Percentiles rank a stretch among this genome's conserved stretches.
phyloP scores from a whole-genome alignment of 768 basidiomycete genomes.

The Pleurotus giganteus region DNA sequence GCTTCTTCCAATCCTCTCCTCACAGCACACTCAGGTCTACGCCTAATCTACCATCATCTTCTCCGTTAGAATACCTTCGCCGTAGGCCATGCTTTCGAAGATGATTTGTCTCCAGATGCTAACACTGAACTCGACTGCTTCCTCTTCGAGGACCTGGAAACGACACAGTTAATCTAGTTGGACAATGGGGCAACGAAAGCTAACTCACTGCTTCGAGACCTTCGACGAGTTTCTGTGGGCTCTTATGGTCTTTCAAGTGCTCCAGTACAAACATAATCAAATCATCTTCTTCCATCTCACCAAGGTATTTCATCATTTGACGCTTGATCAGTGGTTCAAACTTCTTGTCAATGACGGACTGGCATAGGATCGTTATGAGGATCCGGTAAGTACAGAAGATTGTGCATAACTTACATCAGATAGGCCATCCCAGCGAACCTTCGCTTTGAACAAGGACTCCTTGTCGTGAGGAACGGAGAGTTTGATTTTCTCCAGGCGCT shows the following conservation, averaged over 20 bases:
- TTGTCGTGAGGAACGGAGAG: conserved; percentile 73
- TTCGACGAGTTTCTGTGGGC: conserved; percentile 81
- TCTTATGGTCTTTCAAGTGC: conserved; percentile 88
- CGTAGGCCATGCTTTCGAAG: conserved; percentile 93
- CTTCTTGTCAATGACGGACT: conserved; percentile 84
- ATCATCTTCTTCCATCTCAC: conserved; percentile 92
- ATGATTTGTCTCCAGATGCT: conserved; percentile 90
- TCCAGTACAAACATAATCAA: conserved; percentile 92
- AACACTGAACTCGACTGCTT: conserved; percentile 76
- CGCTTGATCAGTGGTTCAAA: conserved; percentile 81
- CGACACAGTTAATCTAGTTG: not conserved
- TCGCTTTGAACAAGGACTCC: conserved; percentile 76
- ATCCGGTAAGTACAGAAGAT: not conserved
- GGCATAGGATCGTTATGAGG: conserved; percentile 6
- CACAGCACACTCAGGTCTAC: not conserved
- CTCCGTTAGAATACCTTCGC: conserved; percentile 85
- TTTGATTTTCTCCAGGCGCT: conserved; percentile 76
- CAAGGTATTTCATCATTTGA: conserved; percentile 83
- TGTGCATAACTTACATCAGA: conserved; percentile 61
- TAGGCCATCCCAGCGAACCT: conserved; percentile 90
- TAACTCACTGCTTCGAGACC: conserved; percentile 84
- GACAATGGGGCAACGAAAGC: not conserved
- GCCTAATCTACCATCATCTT: conserved; percentile 74
- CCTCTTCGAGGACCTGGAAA: conserved; percentile 85
- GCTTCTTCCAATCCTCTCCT: conserved; percentile 18